Base-by-base conservation (phyloP, 83 land plant species). In the Thuja plicata region DNA sequence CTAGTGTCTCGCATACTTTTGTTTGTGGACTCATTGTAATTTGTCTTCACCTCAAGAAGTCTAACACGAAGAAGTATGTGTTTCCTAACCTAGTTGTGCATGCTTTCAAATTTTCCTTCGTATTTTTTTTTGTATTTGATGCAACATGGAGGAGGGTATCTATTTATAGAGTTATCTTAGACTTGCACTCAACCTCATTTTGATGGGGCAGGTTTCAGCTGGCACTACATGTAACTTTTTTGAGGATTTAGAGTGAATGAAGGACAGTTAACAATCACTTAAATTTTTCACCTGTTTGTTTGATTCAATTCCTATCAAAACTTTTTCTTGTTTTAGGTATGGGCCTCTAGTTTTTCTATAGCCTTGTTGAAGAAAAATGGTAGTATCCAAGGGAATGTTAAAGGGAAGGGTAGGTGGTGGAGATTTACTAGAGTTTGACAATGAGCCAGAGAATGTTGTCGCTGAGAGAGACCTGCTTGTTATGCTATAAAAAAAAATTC, bases 301-400 rank as follows among this genome's bases (percentile, higher is more conserved):
- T 9, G 5, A 40, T 45, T 38, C n/a, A 46, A 37, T 77, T 74
- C 52, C 24, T 30, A 12, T 40, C 34, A 0, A 10, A 40, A 8
- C 7, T 12, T 5, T 82, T 80, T 79, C 46, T 54, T 38, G 48
- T 30, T 88, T 7, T 89, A 97, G 99, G 99, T 98, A 48, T 98
- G 99, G 99, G 99, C 99, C 77, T 97, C 97, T 9, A 99, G 99
- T 8, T 98, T 98, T 90, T 98, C 99, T 83, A 96, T 99, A 86
- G 99, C 99, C 9, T 92, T 97, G 74, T 88, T 98, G 89, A 97
- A 98, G 86, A 98, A 97, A 90, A 92, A 90, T 80, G 97, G 99
- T 95, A 84, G 96, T 97, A 41, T 91, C 96, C 83, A 95, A 95
- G 89, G 95, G 94, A 34, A 35, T 77, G 8, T 8, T 74, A 7